Conservation (phyloP, 441 rosid genomes). For the Daphne laureola region DNA sequence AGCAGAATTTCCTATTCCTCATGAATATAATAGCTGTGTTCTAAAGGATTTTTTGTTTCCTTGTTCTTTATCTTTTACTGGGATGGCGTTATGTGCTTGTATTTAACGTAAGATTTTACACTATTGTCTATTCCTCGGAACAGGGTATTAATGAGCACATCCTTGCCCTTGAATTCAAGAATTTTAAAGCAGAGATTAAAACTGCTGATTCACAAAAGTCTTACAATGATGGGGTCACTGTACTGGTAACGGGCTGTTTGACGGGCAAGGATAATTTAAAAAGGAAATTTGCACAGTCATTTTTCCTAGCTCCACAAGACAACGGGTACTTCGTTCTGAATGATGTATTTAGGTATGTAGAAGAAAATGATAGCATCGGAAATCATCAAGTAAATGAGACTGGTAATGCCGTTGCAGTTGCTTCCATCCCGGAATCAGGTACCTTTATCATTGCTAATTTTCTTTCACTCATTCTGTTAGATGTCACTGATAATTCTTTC, state of each 20-base stretch:
- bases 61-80: no score
- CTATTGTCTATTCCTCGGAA: conserved; percentile 13
- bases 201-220: conserved; percentile 64
- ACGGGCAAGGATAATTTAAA: conserved; percentile 50
- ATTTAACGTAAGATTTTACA: conserved; percentile 5
- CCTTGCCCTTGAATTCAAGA: conserved; percentile 44
- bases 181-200: conserved; percentile 49
- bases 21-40: background rate
- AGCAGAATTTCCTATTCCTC: conserved; percentile 2
- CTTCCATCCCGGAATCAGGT: conserved; percentile 31
- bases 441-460: background rate
- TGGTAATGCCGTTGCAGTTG: conserved; percentile 18
- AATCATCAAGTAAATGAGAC: conserved; percentile 18
- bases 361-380: conserved; percentile 33
- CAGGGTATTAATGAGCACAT: conserved; percentile 60
- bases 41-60: no score
- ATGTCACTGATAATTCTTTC: conserved; percentile 5
- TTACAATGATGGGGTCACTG: conserved; percentile 44
- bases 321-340: conserved; percentile 56
- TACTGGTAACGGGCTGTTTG: conserved; percentile 55
- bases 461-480: conserved; percentile 1
- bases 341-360: conserved; percentile 53
- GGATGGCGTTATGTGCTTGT: background rate
- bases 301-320: conserved; percentile 68
- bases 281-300: conserved; percentile 56